Evolutionary conservation across 768 basidiomycete genomes (phyloP), one percentile per base, ranked within the genome.

Genomic region (Scleroderma citrinum): DNA sequence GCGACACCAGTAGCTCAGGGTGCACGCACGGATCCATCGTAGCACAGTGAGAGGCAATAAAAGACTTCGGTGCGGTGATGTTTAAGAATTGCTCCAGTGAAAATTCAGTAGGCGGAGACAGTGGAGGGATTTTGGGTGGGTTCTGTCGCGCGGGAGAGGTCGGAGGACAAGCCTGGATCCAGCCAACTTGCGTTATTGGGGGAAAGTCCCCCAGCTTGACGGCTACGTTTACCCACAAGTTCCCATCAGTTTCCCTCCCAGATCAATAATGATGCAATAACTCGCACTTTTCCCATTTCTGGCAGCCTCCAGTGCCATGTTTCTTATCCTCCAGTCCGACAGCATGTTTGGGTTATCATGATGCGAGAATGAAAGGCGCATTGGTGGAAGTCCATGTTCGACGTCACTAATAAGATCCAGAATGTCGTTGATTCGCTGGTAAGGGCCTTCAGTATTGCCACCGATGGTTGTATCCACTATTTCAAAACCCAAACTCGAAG

Each of bases 21-120:
- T 73, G 60, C 20, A 37, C 24, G 50, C 72, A 74, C 0, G 71
- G 66, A 43, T 71, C 48, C 71, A 74, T 73, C 19, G 64, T 49
- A 12, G 47, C 52, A 1, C 52, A 55, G 45, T 73, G 72, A 24
- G 70, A 60, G 20, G 62, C 60, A 30, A 74, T 69, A 40, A 74
- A 74, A 2, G 62, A 59, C 38, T 64, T 62, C 2, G 43, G 41
- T 3, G 34, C 19, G 4, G 52, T 14, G 0, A 35, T 29, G 1
- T 37, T 43, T 17, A 44, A 12, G 1, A 13, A 17, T 5, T 17
- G 43, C 13, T 47, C 41, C 6, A n/a, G 12, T 5, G 34, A 35
- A 12, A 35, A 13, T 1, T 24, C 24, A 3, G 31, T 12, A 8
- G 26, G n/a, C 14, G 38, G 42, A 1, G 54, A 52, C 12, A 23